phyloP scores from a whole-genome alignment of 2,329 filamentous ascomycete species.

The Colletotrichum trifolii region DNA sequence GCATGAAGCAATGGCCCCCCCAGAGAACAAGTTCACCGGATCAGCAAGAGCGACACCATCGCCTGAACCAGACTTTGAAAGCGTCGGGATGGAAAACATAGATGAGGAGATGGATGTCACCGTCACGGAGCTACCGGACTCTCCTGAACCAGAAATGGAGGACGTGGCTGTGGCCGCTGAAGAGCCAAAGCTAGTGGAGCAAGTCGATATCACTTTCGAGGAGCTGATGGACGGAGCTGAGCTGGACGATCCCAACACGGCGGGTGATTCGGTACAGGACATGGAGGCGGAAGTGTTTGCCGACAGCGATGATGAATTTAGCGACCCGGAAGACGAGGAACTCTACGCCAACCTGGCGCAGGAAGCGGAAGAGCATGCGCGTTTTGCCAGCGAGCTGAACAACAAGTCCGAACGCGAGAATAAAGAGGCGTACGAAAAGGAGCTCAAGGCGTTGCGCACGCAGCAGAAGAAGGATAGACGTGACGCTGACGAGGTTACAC shows the following conservation, averaged over 20 bases:
- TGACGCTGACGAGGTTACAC: constrained; percentile 96
- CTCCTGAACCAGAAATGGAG: constrained; percentile 27
- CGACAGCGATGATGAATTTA: constrained; percentile 77
- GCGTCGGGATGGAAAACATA: constrained; percentile 44
- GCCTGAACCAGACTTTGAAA: constrained; percentile 49
- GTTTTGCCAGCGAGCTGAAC: constrained; percentile 90
- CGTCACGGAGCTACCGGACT: constrained; percentile 38
- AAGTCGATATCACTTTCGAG: constrained; percentile 36
- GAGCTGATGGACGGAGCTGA: constrained; percentile 40
- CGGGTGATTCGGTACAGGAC: constrained; percentile 36
- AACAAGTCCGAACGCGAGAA: constrained; percentile 77
- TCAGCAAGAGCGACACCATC: constrained; percentile 20
- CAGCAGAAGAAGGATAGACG: constrained; percentile 97
- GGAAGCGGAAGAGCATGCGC: constrained; percentile 92
- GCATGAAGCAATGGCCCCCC: neutral
- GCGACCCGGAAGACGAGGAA: constrained; percentile 92
- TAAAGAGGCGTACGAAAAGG: constrained; percentile 83
- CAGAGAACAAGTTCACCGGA: neutral
- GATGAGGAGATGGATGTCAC: constrained; percentile 47
- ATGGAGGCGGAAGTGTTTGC: constrained; percentile 57
- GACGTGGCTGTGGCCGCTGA: constrained; percentile 10
- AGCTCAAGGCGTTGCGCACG: constrained; percentile 86
- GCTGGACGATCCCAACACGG: constrained; percentile 27
- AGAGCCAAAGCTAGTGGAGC: constrained; percentile 8
- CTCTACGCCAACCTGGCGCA: constrained; percentile 85